Conservation (phyloP, 805 yeast genomes). For the Kregervanrija pseudodelftensis region DNA sequence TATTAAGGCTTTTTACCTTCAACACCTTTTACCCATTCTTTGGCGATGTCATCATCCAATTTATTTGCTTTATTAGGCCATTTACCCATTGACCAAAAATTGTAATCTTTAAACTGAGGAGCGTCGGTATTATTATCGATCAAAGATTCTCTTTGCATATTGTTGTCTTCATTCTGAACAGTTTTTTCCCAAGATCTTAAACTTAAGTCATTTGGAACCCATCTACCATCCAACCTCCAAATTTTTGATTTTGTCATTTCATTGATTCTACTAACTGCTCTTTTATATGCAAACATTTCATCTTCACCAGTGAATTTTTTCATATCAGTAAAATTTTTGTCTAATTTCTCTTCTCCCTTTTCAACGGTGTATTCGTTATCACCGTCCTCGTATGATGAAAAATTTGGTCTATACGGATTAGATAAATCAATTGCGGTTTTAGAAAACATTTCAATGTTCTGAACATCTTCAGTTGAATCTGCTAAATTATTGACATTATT, state of each 20-base stretch:
- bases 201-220: constrained; percentile 47
- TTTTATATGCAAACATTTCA: constrained; percentile 63
- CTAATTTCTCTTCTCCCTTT: constrained; percentile 11
- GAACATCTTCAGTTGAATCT: constrained; percentile 16
- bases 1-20: constrained; percentile 5
- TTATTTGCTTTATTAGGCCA: constrained; percentile 47
- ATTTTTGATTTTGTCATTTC: constrained; percentile 27
- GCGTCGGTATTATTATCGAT: constrained; percentile 20
- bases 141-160: background rate
- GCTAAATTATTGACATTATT: background rate
- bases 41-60: constrained; percentile 47
- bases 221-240: constrained; percentile 44
- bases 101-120: constrained; percentile 37
- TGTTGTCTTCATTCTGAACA: background rate
- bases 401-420: constrained; percentile 65
- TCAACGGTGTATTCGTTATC: constrained; percentile 26
- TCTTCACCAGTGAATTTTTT: constrained; percentile 69
- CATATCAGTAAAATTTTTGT: constrained; percentile 38
- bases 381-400: constrained; percentile 52
- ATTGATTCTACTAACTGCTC: constrained; percentile 61
- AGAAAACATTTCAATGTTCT: constrained; percentile 65
- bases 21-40: constrained; percentile 45
- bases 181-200: constrained; percentile 56
- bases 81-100: constrained; percentile 63
- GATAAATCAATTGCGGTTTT: constrained; percentile 51